Conservation (phyloP, 345 rosid genomes). For the Citrus inodora region DNA sequence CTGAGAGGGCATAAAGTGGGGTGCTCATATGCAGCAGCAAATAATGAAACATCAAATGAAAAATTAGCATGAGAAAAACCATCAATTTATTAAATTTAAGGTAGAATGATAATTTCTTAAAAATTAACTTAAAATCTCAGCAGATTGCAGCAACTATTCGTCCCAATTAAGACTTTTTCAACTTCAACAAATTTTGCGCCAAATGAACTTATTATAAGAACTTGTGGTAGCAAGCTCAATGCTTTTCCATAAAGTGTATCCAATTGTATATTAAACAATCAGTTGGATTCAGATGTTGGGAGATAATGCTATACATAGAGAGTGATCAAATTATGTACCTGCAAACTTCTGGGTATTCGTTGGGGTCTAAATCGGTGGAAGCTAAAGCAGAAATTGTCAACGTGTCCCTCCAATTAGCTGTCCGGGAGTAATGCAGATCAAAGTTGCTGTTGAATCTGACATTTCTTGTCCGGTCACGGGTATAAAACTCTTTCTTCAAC, state of each 20-base stretch:
- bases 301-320: neutral
- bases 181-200: neutral
- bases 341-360: neutral
- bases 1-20: no score
- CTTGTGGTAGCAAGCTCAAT: neutral
- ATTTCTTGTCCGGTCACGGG: neutral
- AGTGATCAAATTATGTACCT: neutral
- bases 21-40: no score
- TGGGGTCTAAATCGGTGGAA: neutral
- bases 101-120: no score
- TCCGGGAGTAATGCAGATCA: conserved; percentile 8
- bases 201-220: neutral
- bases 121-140: neutral
- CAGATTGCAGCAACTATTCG: neutral
- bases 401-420: conserved; percentile 34
- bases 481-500: conserved; percentile 17
- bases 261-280: neutral
- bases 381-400: neutral
- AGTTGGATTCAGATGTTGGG: neutral
- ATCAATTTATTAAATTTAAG: no score
- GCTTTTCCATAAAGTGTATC: neutral
- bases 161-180: neutral
- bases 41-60: no score
- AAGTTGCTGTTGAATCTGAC: conserved; percentile 14
- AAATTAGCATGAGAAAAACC: no score